Base-by-base conservation (phyloP, 495 filamentous ascomycete genomes). In the Thermothielavioides terrestris region DNA sequence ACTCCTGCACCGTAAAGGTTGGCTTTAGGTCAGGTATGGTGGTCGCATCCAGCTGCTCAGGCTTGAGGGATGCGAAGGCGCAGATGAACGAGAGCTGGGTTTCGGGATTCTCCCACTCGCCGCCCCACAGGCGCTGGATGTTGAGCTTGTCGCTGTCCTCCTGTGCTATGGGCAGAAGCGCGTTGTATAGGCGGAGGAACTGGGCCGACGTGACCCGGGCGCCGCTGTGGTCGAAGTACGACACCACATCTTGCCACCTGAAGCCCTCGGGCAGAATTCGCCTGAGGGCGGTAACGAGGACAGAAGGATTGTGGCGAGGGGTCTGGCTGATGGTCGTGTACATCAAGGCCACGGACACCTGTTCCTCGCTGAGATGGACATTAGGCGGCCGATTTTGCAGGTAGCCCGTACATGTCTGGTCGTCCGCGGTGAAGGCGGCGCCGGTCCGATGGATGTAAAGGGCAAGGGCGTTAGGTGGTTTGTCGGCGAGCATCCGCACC, bases 41-140 rank as follows among this genome's bases (percentile, higher is more conserved):
- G 17, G 81, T 84, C 4, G 83, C 83, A 66, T 96, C 89, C 10
- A 94, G 72, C 42, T 88, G 78, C 9, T 88, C 81, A 3, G 82
- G 76, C 40, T 71, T 72, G 39, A 85, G 69, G 2, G 81, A 82
- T 0, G 86, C 71, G 60, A 86, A 96, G 7, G 89, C 87, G 49
- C 81, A 83, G 32, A 96, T 72, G 60, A 99, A 94, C 12, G 87
- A 92, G 44, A 97, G 76, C 50, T 96, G 94, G 0, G 94, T 86
- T 38, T 89, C 79, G 17, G 81, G 77, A 45, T 94, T 76, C 40
- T 86, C 78, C 92, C 94, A 97, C 38, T 81, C 75, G 28, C 89
- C 91, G 50, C 89, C 88, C 92, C 91, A 97, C 21, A 99, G 75
- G 31, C 74, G 78, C 64, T 94, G 85, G 38, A 95, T 79, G 65